Evolutionary conservation across 73 alveolate species (phyloP), one percentile per base, ranked within the genome.

Genomic region (Paramecium bursaria): DNA sequence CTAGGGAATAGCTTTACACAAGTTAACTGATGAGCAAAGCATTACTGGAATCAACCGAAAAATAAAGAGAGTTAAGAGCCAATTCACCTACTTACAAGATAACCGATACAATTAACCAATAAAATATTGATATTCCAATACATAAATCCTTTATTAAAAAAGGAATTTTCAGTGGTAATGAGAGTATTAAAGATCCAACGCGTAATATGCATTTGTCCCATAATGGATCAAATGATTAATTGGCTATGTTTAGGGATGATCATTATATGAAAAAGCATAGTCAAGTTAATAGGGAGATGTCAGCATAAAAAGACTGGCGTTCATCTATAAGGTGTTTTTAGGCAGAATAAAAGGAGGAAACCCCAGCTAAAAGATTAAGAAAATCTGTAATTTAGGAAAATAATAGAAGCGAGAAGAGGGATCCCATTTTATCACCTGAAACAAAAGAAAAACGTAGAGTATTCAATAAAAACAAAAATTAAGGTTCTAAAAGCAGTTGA

Each of bases 21-120:
- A 57, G 76, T 57, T 3, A 57, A 26, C 21, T 57, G 4, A 29
- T 57, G 76, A 4, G 33, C 13, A 57, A 57, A 1, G 76, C 76
- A 2, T 14, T 57, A 30, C 26, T 57, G 27, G 76, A 57, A 27
- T 57, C 76, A 2, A 30, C 51, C 4, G 33, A 57, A 42, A 57
- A 57, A 30, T 9, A 26, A 1, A 57, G 33, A 10, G 76, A 57
- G 22, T 30, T 30, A 7, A 57, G 76, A 57, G 33, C 33, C 35
- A 57, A 57, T 57, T 57, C 76, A 11, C 76, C 76, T n/a, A 57
- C 76, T 5, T 57, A 30, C n/a, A 57, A 57, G 33, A 29, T 57
- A 19, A 57, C 76, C 13, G 49, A 57, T 22, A 57, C 76, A 10
- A 57, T 57, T 5, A 57, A 19, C 15, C 33, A 57, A 57, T 48